A percentile compares a stretch with the other conserved stretches of the same genome.
Evolutionary conservation across 768 basidiomycete genomes (phyloP).

Genomic region (Psilocybe subaeruginosa): DNA sequence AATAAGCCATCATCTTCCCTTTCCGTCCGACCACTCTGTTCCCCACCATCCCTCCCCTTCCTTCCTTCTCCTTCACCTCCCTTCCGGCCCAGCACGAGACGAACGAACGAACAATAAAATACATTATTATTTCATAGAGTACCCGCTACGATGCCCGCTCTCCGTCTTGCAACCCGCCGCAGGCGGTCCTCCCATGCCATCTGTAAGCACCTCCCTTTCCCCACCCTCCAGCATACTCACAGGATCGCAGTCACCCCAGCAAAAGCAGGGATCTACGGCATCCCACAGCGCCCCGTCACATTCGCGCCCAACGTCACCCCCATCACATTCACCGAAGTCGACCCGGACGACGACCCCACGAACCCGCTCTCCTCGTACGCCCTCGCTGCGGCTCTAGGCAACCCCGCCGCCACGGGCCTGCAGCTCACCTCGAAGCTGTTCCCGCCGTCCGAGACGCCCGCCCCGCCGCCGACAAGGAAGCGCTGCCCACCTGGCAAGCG

Average conservation of each 20-base stretch:
- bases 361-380: slow-evolving; percentile 10
- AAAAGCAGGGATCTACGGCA: slow-evolving; percentile 29
- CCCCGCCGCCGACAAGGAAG: slow-evolving; percentile 22
- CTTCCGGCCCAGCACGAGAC: not conserved
- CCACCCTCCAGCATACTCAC: not conserved
- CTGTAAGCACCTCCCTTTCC: slow-evolving; percentile 7
- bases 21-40: not conserved
- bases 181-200: slow-evolving; percentile 16
- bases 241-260: slow-evolving; percentile 25
- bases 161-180: slow-evolving; percentile 11
- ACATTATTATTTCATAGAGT: too few relatives aligned
- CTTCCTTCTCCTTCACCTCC: not conserved
- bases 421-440: slow-evolving; percentile 19
- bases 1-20: not conserved
- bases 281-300: slow-evolving; percentile 24
- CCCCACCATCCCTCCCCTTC: not conserved
- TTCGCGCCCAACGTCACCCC: slow-evolving; percentile 35
- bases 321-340: slow-evolving; percentile 23
- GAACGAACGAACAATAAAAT: not conserved
- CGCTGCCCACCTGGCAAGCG: slow-evolving; percentile 25
- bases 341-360: slow-evolving; percentile 15
- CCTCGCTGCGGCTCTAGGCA: not conserved
- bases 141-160: slow-evolving; percentile 12
- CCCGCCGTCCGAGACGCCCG: slow-evolving; percentile 20
- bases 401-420: slow-evolving; percentile 9